phyloP scores from a whole-genome alignment of 148 eudicot genomes.

The Rhododendron griersonianum region DNA sequence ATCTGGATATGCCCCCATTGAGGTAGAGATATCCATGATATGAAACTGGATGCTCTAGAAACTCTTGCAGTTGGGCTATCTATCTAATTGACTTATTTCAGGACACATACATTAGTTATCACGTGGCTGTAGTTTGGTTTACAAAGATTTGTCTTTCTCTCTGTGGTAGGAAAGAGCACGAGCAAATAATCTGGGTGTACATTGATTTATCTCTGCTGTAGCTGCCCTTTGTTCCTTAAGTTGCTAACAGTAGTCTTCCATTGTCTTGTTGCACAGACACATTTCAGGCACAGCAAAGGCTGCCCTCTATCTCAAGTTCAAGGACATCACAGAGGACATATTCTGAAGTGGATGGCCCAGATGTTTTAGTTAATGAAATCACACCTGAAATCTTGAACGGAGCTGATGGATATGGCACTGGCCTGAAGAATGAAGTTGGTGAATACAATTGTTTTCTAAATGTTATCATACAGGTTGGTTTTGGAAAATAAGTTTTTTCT shows the following conservation, averaged over 20 bases:
- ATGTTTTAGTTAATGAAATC: conserved; percentile 24
- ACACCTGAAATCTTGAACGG: conserved; percentile 30
- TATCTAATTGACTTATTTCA: background rate
- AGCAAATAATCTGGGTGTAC: background rate
- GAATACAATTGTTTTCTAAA: conserved; percentile 98
- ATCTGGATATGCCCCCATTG: background rate
- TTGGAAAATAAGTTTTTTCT: background rate
- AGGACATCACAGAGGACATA: conserved; percentile 23
- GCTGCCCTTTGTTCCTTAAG: conserved; percentile 1
- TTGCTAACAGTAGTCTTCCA: conserved; percentile 3
- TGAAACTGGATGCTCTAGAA: conserved; percentile 2
- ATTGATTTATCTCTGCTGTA: background rate
- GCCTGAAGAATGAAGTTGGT: conserved; percentile 86
- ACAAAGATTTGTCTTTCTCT: background rate
- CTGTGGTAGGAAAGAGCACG: background rate
- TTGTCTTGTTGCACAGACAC: conserved; percentile 36
- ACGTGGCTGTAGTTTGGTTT: background rate
- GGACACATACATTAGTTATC: background rate
- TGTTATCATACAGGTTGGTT: conserved; percentile 91
- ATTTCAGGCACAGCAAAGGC: conserved; percentile 47
- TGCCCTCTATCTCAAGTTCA: conserved; percentile 39
- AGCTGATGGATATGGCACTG: conserved; percentile 56
- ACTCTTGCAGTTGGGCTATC: background rate
- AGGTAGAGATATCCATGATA: background rate
- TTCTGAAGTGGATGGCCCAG: conserved; percentile 24